These are phyloP conservation scores for Penicillium soppii DNA, from an alignment of 495 filamentous ascomycete genomes.

Conservation along the genomic window DNA sequence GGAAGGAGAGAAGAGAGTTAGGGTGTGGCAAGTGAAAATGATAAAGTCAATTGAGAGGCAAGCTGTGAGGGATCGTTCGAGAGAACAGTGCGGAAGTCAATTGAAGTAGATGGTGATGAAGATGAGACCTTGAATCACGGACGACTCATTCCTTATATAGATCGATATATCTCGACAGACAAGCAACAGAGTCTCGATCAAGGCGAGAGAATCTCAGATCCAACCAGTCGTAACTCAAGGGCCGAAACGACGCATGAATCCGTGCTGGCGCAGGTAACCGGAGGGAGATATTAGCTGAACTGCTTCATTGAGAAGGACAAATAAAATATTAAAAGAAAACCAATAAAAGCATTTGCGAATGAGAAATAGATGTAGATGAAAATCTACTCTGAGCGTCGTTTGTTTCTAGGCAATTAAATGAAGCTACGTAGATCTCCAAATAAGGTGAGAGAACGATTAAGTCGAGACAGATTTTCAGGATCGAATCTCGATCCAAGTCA, in stretches of 20 bases:
- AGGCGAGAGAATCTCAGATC: slow-evolving; percentile 4
- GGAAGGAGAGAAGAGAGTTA: not conserved
- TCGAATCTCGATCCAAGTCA: slow-evolving; percentile 6
- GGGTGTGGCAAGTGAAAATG: not conserved
- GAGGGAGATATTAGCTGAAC: not conserved
- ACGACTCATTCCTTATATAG: slow-evolving; percentile 20
- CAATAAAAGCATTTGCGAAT: not conserved
- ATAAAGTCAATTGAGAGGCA: not conserved
- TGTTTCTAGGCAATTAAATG: not conserved
- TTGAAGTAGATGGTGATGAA: not conserved
- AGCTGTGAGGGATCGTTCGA: not conserved
- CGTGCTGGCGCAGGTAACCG: slow-evolving; percentile 24
- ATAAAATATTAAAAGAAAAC: not conserved
- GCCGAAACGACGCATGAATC: slow-evolving; percentile 11
- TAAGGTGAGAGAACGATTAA: not conserved
- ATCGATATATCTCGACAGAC: slow-evolving; percentile 6
- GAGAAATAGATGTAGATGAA: not conserved
- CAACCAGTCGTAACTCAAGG: slow-evolving; percentile 13
- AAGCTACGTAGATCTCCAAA: slow-evolving; percentile 5
- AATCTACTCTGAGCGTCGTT: slow-evolving; percentile 6
- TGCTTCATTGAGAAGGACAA: not conserved
- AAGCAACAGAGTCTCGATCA: no score
- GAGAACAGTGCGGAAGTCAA: slow-evolving; percentile 3
- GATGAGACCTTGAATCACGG: not conserved
- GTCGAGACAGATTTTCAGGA: no score